Base-by-base conservation (phyloP, 352 stramenopile genomes). In the Poterioochromonas sp. region DNA sequence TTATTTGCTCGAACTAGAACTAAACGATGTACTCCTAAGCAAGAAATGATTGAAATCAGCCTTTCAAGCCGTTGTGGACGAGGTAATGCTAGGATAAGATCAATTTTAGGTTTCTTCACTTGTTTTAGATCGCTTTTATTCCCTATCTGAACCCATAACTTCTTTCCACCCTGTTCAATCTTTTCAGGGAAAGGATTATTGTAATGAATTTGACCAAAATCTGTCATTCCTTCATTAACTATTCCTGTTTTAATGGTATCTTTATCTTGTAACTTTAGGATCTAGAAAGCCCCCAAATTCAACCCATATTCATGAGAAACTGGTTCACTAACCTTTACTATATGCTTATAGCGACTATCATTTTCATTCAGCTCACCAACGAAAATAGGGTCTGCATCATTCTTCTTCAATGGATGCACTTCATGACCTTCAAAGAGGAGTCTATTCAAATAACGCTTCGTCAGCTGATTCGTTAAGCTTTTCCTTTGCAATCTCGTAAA, bases 51-150 rank as follows among this genome's bases (percentile, higher is more conserved):
- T 32, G 64, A 1, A 29, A 73, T 29, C 8, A 73, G 8, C 26
- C 26, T 20, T 32, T 73, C 40, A 5, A 73, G 26, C 22, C 64
- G 12, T 26, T 39, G 5, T 32, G 64, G 64, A 8, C 64, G 8
- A 32, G 64, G 64, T 39, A 73, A 12, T 8, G 64, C 64, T 32
- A 73, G 26, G 22, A 73, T 49, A 8, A 73, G 26, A 54, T 39
- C n/a, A 29, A 73, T 26, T 22, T 39, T 22, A 32, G 64, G 64
- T 26, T 54, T 37, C 2, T 5, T 8, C 8, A 8, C 2, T 8
- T 62, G 8, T 22, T 62, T 62, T 8, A 62, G 51, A 32, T n/a
- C n/a, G n/a, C n/a, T n/a, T n/a, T n/a, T n/a, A n/a, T n/a, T n/a
- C 26, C 26, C 51, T 62, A 2, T 22, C 2, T 8, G 2, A 8